Percentiles rank a stretch among this genome's conserved stretches.
Evolutionary conservation across 2,329 filamentous ascomycete genomes (phyloP).

Genomic region (Emericellopsis atlantica): DNA sequence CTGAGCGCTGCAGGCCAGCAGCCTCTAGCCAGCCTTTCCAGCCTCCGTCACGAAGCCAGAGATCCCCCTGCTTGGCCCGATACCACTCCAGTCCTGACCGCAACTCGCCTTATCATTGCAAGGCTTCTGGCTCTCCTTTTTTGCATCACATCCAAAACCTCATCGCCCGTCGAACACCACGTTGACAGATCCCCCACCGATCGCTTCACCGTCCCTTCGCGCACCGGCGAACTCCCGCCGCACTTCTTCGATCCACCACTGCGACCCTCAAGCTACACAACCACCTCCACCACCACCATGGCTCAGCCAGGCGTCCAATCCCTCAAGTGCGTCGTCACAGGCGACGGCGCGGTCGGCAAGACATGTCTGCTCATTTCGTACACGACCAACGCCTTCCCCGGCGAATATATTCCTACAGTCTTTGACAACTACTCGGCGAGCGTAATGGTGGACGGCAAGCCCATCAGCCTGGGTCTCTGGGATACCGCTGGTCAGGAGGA

Average conservation of each 20-base stretch:
- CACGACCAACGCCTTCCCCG: slow-evolving; percentile 98
- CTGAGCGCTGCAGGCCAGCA: no score
- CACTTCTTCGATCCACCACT: no score
- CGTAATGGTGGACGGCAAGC: slow-evolving; percentile 98
- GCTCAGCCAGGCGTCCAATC: slow-evolving; percentile 79
- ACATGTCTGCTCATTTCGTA: slow-evolving; percentile 99
- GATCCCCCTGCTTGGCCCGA: no score
- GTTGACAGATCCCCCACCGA: neutral
- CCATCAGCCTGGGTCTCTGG: slow-evolving; percentile 93
- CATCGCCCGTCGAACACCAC: no score
- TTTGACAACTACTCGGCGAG: slow-evolving; percentile 99
- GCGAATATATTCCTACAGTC: slow-evolving; percentile 99
- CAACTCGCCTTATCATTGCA: no score
- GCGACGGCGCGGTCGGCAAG: slow-evolving; percentile 99
- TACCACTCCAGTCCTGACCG: no score
- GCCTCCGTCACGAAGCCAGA: no score
- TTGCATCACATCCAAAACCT: no score
- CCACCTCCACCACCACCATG: slow-evolving; percentile 36
- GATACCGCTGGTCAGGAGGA: slow-evolving; percentile 98
- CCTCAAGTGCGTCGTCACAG: slow-evolving; percentile 96
- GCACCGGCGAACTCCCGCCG: no score
- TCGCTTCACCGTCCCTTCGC: neutral
- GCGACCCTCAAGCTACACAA: no score
- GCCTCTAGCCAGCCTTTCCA: no score
- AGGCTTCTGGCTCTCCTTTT: no score